These are phyloP conservation scores for Rhizophora apiculata DNA, from an alignment of 345 rosid species.

Conservation along the genomic window DNA sequence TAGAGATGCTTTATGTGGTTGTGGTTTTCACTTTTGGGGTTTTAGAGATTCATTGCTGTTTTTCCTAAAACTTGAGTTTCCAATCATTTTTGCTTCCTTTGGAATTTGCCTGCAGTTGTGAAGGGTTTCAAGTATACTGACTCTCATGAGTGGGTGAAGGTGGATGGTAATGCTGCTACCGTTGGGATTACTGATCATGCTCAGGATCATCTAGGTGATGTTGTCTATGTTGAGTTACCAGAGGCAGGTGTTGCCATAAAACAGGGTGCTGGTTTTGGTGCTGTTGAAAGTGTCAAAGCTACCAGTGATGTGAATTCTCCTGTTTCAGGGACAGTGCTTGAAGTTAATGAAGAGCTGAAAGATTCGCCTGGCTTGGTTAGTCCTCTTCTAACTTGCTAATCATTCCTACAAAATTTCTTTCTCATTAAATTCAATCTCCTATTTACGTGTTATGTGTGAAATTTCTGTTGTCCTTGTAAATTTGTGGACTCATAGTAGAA, in stretches of 20 bases:
- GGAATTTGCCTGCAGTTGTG: slow-evolving; percentile 41
- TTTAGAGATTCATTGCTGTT: background rate
- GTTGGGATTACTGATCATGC: slow-evolving; percentile 97
- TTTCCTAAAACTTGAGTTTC: background rate
- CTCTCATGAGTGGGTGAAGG: slow-evolving; percentile 92
- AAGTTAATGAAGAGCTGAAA: slow-evolving; percentile 62
- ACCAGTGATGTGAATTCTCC: slow-evolving; percentile 93
- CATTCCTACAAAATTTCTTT: background rate
- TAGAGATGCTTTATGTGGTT: too few relatives aligned
- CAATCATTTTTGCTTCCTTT: background rate
- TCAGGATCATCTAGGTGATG: slow-evolving; percentile 95
- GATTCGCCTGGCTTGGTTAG: slow-evolving; percentile 79
- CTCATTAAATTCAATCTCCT: background rate
- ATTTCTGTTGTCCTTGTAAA: too few relatives aligned
- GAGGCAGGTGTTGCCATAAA: slow-evolving; percentile 61
- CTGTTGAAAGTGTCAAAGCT: slow-evolving; percentile 99
- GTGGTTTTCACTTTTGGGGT: background rate
- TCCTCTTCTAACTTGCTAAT: slow-evolving; percentile 14
- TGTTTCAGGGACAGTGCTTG: slow-evolving; percentile 77
- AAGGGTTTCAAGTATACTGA: slow-evolving; percentile 87
- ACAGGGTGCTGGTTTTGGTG: slow-evolving; percentile 83
- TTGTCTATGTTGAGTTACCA: slow-evolving; percentile 87
- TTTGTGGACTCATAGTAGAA: too few relatives aligned
- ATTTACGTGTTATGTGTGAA: too few relatives aligned
- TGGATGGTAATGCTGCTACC: slow-evolving; percentile 66